Evolutionary conservation across 495 filamentous ascomycete species (phyloP), one percentile per base, ranked within the genome.

Genomic region (Podospora didyma): DNA sequence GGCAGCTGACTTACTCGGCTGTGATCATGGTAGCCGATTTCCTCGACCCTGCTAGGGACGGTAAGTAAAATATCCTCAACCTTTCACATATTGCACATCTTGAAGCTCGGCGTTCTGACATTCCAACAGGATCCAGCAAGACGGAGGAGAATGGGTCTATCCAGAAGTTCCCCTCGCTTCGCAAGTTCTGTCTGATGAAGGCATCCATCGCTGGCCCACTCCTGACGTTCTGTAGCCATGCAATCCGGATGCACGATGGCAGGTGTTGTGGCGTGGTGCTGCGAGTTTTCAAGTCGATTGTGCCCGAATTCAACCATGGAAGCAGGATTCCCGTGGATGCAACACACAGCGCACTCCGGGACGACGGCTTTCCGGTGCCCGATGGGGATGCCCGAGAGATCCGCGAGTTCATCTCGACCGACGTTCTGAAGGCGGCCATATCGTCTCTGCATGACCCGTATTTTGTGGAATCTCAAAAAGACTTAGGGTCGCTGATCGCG

Each of bases 381-480:
- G 58, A 69, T 7, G 64, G 62, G 0, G 73, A 73, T 4, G 81
- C 81, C 0, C 65, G 80, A 2, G 86, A 85, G 31, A 92, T 97
- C 54, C 88, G 92, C 58, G 92, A 97, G 65, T 99, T 94, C 62
- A 92, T 97, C 62, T 88, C 80, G 55, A 86, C 82, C 24, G 89
- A 96, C 57, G 89, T 93, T 3, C 78, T 95, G 21, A 88, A 86
- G 73, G 85, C 88, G 0, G 89, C 86, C 58, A 89, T 96, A 69
- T 87, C 90, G 20, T 93, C 89, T 14, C 80, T 99, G 28, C 87
- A 97, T 69, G 94, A 97, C 53, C 83, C 90, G 1, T 97, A 97
- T 66, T 97, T 97, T 62, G 92, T 96, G 41, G 94, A 99, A 55
- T 83, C 92, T 64, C 94, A 99, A 64, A 95, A 91, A 69, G 94